Base-by-base conservation (phyloP, 257 asterid genomes). In the Pogostemon cablin region DNA sequence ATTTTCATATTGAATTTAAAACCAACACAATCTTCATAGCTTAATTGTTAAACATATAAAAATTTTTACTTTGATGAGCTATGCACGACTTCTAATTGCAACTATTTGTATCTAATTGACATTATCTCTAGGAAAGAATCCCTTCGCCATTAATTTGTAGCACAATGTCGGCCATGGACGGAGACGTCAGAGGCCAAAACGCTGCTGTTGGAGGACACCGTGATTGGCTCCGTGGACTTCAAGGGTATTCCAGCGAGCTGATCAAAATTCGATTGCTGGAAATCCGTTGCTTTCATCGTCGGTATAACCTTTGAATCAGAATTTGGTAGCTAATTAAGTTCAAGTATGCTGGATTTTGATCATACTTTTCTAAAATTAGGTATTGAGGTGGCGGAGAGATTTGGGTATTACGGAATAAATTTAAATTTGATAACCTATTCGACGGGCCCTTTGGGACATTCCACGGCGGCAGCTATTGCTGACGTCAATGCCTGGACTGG, bases 401-500 rank as follows among this genome's bases (percentile, higher is more conserved):
- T 82, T 62, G 86, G 80, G 0, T 79, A 69, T 17, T 70, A 54
- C 40, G 83, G 86, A 32, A 79, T 84, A 59, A 77, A 74, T 49
- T 69, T 81, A 37, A 84, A 81, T 10, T 20, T 84, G 73, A 72
- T 84, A 0, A 79, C 57, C 76, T 84, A 76, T 62, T 67, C 81
- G 41, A 79, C 86, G 0, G 86, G 84, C 4, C 82, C 80, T 37
- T 32, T 84, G 49, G 81, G 86, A 2, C 86, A 76, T 35, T 68
- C 88, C 32, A 69, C 67, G 17, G 86, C 81, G n/a, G 12, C 74
- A 3, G 84, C 88, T 11, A 84, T 83, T 9, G 84, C 3, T 72
- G 72, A 77, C 39, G 75, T 81, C 43, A 84, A 81, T 53, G 78
- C 65, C 1, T 84, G 83, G 86, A 40, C 11, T n/a, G 86, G 86